These are phyloP conservation scores for Tolypocladium ovalisporum DNA, from an alignment of 2,329 filamentous ascomycete species.

Conservation along the genomic window DNA sequence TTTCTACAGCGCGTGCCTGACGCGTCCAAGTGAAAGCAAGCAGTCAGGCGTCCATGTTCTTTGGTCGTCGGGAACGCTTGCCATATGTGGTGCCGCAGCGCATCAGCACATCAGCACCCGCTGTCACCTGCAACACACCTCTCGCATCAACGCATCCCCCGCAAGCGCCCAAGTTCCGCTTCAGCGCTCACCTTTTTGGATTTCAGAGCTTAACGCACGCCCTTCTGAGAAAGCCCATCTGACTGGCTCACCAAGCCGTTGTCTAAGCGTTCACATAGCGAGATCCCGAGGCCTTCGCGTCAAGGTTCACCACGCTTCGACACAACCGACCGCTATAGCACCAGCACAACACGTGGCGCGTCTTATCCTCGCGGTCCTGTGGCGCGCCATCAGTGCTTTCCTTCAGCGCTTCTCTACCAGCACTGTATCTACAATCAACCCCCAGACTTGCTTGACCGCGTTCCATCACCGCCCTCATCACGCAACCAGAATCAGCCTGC, in stretches of 20 bases:
- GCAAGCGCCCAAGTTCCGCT: background rate
- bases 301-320: background rate
- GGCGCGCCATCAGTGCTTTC: background rate
- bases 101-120: background rate
- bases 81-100: background rate
- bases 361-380: background rate
- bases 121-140: background rate
- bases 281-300: background rate
- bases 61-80: background rate
- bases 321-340: background rate
- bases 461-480: background rate
- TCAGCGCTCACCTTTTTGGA: constrained; percentile 5
- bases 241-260: background rate
- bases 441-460: background rate
- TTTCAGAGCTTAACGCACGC: constrained; percentile 1
- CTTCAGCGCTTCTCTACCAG: background rate
- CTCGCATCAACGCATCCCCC: background rate
- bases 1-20: background rate
- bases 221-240: background rate
- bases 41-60: background rate
- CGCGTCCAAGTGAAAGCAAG: background rate
- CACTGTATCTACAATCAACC: background rate
- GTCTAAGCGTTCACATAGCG: constrained; percentile 1
- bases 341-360: background rate
- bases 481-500: background rate